Conservation (phyloP, 2,329 filamentous ascomycete genomes). For the Ophiostoma perfectum region DNA sequence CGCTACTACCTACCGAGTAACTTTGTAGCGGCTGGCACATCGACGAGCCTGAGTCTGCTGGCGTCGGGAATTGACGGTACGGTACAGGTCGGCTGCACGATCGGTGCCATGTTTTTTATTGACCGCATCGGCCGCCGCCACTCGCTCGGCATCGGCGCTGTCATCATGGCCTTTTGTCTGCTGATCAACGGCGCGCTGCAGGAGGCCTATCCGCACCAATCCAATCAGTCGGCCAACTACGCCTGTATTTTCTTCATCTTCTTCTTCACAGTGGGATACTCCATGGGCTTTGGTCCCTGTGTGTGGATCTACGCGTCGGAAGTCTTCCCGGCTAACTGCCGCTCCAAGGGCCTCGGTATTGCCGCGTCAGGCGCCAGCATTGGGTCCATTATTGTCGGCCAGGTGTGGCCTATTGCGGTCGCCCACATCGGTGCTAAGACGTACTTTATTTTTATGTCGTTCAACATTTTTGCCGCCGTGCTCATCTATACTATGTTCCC, state of each 20-base stretch:
- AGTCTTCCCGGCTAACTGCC: conserved; percentile 27
- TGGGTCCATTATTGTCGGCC: conserved; percentile 27
- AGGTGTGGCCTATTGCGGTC: conserved; percentile 28
- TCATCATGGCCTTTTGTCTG: conserved; percentile 34
- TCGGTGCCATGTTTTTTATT: conserved; percentile 35
- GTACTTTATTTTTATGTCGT: conserved; percentile 29
- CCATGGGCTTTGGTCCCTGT: conserved; percentile 27
- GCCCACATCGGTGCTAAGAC: conserved; percentile 25
- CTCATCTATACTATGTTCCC: conserved; percentile 28
- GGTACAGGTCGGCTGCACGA: conserved; percentile 34
- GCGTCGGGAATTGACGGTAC: conserved; percentile 35
- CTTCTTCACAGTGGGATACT: conserved; percentile 28
- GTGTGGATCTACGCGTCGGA: conserved; percentile 28
- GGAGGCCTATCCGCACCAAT: conserved; percentile 26
- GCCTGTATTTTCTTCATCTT: conserved; percentile 28
- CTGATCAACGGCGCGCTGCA: conserved; percentile 29
- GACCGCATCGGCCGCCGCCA: conserved; percentile 33
- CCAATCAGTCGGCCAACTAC: conserved; percentile 25
- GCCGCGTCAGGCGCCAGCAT: conserved; percentile 26
- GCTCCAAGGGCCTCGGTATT: conserved; percentile 27
- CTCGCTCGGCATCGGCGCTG: conserved; percentile 32
- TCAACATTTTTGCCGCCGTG: conserved; percentile 26
- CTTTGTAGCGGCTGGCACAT: conserved; percentile 34
- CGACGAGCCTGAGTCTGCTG: conserved; percentile 31
- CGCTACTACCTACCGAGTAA: conserved; percentile 37